Percentiles rank a stretch among this genome's conserved stretches.
Conservation (phyloP, 805 yeast genomes). For the Saitoella complicata region DNA sequence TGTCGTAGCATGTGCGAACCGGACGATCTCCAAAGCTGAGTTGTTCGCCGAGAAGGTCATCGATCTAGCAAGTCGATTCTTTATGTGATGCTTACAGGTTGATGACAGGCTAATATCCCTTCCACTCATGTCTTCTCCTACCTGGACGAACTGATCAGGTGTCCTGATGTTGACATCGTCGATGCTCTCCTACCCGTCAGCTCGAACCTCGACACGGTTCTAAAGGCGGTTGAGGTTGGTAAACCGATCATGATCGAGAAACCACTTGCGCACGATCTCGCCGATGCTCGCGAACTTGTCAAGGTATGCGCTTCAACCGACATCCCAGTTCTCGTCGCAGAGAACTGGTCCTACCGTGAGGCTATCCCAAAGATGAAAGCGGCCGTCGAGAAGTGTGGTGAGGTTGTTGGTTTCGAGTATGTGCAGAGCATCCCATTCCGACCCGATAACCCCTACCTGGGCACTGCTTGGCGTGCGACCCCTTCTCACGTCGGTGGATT, state of each 20-base stretch:
- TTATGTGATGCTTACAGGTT: too few relatives aligned
- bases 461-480: constrained; percentile 71
- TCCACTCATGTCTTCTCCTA: constrained; percentile 37
- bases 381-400: constrained; percentile 57
- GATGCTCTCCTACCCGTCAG: constrained; percentile 88
- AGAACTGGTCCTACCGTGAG: constrained; percentile 68
- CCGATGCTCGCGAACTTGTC: constrained; percentile 70
- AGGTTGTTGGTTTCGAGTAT: constrained; percentile 24
- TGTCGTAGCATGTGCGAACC: constrained; percentile 60
- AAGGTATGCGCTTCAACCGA: constrained; percentile 42
- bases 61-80: too few relatives aligned
- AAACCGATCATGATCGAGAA: constrained; percentile 78
- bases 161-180: constrained; percentile 53
- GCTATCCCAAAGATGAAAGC: constrained; percentile 39
- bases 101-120: constrained; percentile 19
- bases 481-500: constrained; percentile 91
- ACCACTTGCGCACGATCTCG: constrained; percentile 77
- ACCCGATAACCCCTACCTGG: constrained; percentile 31
- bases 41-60: constrained; percentile 51
- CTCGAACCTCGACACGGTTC: constrained; percentile 50
- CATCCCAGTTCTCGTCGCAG: constrained; percentile 60
- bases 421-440: constrained; percentile 37
- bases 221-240: constrained; percentile 50
- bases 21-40: constrained; percentile 73
- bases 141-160: constrained; percentile 49